These are phyloP conservation scores for Parathielavia hyrcaniae DNA, from an alignment of 495 filamentous ascomycete genomes.

Conservation along the genomic window DNA sequence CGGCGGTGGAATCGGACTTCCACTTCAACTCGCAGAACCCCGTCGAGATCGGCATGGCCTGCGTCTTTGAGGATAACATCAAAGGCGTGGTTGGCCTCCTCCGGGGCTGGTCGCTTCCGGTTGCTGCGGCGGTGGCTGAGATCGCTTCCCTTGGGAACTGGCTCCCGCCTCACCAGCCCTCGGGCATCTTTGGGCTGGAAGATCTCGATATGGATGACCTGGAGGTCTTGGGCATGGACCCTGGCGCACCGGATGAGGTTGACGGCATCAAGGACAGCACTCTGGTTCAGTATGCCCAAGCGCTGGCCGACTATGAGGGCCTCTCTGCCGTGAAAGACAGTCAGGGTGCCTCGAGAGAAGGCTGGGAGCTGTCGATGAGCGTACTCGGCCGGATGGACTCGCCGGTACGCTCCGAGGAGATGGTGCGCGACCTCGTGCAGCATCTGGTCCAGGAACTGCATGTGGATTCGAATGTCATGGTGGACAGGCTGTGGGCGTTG, in stretches of 20 bases:
- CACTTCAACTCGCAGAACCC: slow-evolving; percentile 63
- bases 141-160: slow-evolving; percentile 68
- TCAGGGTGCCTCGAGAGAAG: slow-evolving; percentile 48
- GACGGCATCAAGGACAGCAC: slow-evolving; percentile 62
- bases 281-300: slow-evolving; percentile 64
- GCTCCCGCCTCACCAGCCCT: slow-evolving; percentile 52
- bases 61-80: slow-evolving; percentile 68
- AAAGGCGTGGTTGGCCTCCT: slow-evolving; percentile 68
- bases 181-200: slow-evolving; percentile 27
- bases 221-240: slow-evolving; percentile 48
- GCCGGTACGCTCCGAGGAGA: slow-evolving; percentile 53
- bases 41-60: slow-evolving; percentile 72
- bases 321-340: slow-evolving; percentile 29
- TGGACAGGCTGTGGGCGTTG: slow-evolving; percentile 68
- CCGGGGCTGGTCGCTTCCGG: slow-evolving; percentile 66
- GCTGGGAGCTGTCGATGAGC: slow-evolving; percentile 81
- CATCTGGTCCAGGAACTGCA: slow-evolving; percentile 58
- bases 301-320: slow-evolving; percentile 42
- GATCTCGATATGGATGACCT: slow-evolving; percentile 51
- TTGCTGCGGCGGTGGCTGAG: slow-evolving; percentile 72
- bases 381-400: slow-evolving; percentile 70
- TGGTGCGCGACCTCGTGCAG: slow-evolving; percentile 49
- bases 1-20: slow-evolving; percentile 47
- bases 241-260: slow-evolving; percentile 38
- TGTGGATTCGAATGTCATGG: slow-evolving; percentile 55